Evolutionary conservation across 192 early-diverging fungal species (phyloP), one percentile per base, ranked within the genome.

Genomic region (Polychytrium aggregatum): DNA sequence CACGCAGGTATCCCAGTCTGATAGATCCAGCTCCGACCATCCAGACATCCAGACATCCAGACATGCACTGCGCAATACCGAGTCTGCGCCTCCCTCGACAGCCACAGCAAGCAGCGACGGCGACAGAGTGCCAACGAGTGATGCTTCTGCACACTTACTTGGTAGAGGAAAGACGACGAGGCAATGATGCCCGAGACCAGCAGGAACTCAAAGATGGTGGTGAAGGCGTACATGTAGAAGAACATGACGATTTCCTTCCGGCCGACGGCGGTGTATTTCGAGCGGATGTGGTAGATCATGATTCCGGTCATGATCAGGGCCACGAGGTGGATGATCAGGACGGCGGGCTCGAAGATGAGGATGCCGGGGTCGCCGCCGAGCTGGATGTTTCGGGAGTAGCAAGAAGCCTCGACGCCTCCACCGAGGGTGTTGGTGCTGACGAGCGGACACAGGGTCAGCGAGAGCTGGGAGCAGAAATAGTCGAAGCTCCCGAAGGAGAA

Each of bases 191-290:
- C 89, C 36, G 88, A 85, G 44, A 93, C 78, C 44, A 89, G 77
- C 17, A 97, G 57, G 65, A 98, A 81, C 63, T 98, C 95, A 41
- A 96, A 58, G 38, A 92, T 62, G 34, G 77, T 83, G 51, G 82
- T 78, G 28, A 86, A 44, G 59, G 87, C 83, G 70, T 97, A 98
- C 44, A 95, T 65, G 63, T 97, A 98, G 65, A 97, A 98, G 65
- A 97, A 92, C 83, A 96, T 82, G 46, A 94, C 86, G 63, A 97
- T 96, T 70, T 97, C 96, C 71, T 92, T 92, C 49, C 95, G 90
- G 39, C 92, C 95, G n/a, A 98, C 90, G 30, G 95, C 95, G 22
- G 95, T 98, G 69, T 94, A 97, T 71, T 98, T 98, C 37, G 84
- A 86, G 50, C 84, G 84, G 63, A 98, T 88, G 65, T 98, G 94